A percentile compares a stretch with the other conserved stretches of the same genome.
These are phyloP conservation scores for Metschnikowia amazonensis DNA, from an alignment of 805 yeast genomes.

Conservation along the genomic window DNA sequence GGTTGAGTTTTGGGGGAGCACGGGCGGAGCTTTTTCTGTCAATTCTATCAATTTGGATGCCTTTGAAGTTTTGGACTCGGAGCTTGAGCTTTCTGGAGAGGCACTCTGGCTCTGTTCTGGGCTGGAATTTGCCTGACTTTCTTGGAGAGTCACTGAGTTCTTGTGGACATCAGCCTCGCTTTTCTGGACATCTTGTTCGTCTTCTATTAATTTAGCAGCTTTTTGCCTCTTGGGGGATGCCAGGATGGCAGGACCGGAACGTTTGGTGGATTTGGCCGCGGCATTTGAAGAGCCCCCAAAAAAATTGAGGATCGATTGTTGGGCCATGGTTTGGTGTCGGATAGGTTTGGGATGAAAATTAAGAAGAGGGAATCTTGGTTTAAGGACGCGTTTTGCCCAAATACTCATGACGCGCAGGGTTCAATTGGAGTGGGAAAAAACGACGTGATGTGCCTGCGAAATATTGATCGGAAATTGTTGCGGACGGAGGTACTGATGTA, in stretches of 20 bases:
- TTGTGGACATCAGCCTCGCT: neutral
- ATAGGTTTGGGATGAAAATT: neutral
- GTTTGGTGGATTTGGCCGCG: constrained; percentile 1
- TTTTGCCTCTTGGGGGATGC: neutral
- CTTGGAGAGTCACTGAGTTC: neutral
- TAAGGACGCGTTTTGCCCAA: constrained; percentile 5
- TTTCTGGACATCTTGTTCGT: neutral
- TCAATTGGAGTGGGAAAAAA: neutral
- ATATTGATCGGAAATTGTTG: neutral
- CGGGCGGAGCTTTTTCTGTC: constrained; percentile 11
- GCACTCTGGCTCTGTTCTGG: neutral
- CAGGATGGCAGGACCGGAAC: neutral
- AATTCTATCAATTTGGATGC: constrained; percentile 14
- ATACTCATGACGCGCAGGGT: constrained; percentile 3
- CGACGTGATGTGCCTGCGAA: no score
- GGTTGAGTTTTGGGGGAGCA: constrained; percentile 6
- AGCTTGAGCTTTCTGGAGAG: neutral
- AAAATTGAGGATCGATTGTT: constrained; percentile 17
- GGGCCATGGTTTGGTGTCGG: constrained; percentile 11
- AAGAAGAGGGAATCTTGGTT: neutral
- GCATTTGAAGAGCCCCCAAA: constrained; percentile 12
- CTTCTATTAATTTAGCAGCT: neutral
- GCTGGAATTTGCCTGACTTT: neutral
- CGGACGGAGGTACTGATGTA: no score
- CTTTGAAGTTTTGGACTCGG: constrained; percentile 2